Evolutionary conservation across 2,329 filamentous ascomycete genomes (phyloP).

Genomic region (Sporothrix pallida): DNA sequence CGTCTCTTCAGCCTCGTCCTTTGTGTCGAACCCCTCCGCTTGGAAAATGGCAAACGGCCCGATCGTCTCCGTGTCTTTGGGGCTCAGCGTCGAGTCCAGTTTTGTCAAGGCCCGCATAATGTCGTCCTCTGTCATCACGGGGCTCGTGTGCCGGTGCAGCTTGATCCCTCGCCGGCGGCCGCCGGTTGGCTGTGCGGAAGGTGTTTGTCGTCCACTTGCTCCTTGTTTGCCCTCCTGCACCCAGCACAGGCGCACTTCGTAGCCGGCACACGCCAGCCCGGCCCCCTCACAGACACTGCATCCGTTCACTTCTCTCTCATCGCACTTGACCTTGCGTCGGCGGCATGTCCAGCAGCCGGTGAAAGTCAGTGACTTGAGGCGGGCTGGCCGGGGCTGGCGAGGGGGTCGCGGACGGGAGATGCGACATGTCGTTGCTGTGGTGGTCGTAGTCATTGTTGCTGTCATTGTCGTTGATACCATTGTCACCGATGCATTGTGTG

Average conservation of each 20-base stretch:
- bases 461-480: background rate
- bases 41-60: slow-evolving; percentile 10
- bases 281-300: slow-evolving; percentile 35
- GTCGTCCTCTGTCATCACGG: background rate
- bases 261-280: slow-evolving; percentile 29
- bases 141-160: slow-evolving; percentile 5
- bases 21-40: background rate
- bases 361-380: slow-evolving; percentile 17
- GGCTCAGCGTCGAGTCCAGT: background rate
- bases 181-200: background rate
- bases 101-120: background rate
- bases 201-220: background rate
- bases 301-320: slow-evolving; percentile 32
- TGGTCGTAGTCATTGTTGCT: background rate
- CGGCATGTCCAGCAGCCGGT: slow-evolving; percentile 35
- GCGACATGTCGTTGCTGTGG: too few relatives aligned
- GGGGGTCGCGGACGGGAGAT: too few relatives aligned
- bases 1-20: background rate
- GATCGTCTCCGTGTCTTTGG: background rate
- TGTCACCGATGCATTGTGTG: background rate
- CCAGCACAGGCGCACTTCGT: slow-evolving; percentile 32
- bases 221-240: slow-evolving; percentile 1
- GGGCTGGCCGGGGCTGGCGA: background rate
- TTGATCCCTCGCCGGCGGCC: background rate
- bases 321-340: slow-evolving; percentile 37